Base-by-base conservation (phyloP, 75 land plant species). In the Selaginella moellendorffii region DNA sequence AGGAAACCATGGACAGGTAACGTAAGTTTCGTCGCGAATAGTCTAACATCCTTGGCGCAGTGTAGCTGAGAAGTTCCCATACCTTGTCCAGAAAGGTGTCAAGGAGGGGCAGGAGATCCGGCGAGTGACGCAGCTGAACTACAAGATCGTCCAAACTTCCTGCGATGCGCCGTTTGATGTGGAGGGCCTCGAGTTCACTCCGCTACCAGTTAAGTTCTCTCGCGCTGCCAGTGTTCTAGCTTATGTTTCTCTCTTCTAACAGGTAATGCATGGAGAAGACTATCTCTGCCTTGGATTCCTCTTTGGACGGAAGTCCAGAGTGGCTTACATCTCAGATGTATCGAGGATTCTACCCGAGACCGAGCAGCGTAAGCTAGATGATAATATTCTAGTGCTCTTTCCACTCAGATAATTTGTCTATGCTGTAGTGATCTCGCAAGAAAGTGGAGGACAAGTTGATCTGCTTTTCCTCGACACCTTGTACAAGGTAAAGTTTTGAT, bases 261-360 rank as follows among this genome's bases (percentile, higher is more conserved):
- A 92, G 97, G 98, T 92, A 31, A 90, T 84, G 87, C 99, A 95
- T 82, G 99, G 99, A 54, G 99, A 86, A 75, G 99, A 95, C 54
- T 95, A 95, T 69, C 46, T 82, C 24, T 80, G 67, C 46, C 76
- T 95, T 52, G 99, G 99, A 2, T 95, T 86, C 72, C 83, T 95
- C 24, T 95, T 95, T 82, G 96, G 99, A 51, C 64, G 77, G 66
- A 85, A 69, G 29, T 64, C 52, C 28, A 83, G 64, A 77, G 80
- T 95, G 53, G 99, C 96, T 29, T 95, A 95, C 71, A 75, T 95
- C 66, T 95, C 99, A 65, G 99, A 95, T 78, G 84, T 95, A 53
- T 95, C 99, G 20, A 84, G 99, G 12, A 69, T 95, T 24, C 80
- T 72, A 28, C 26, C 67, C 51, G 65, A 53, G 63, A 89, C 99